Base-by-base conservation (phyloP, 192 early-diverging fungal species). In the Bifiguratus adelaidae region DNA sequence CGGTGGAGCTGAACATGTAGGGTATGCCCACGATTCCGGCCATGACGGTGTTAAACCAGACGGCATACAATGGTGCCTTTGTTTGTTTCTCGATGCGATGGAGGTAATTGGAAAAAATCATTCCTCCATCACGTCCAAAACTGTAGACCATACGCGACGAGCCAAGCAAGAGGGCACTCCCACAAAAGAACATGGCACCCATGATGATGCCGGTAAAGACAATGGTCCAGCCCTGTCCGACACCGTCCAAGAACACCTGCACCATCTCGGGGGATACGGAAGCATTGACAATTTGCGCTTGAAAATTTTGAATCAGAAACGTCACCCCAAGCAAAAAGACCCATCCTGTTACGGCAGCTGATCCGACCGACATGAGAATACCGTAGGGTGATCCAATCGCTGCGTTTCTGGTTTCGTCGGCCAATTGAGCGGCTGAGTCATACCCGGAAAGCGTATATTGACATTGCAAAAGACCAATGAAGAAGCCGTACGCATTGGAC, bases 371-470 rank as follows among this genome's bases (percentile, higher is more conserved):
- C 7, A 69, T 52, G 7, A 77, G 59, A 41, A 77, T 77, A 3
- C 74, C 74, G 44, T 48, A 53, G 3, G 74, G 70, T 6, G 68
- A 68, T 0, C 61, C 65, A 7, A 41, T 25, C n/a, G 62, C 51
- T 15, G 74, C 71, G 35, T 65, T 56, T 16, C 54, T 52, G 8
- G 74, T 77, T 30, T 77, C 74, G 30, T 77, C 74, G 3, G 68
- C 66, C 72, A 74, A 58, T 30, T 64, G 61, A 4, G 61, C 61
- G 6, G 61, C 61, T 21, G 55, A 52, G 25, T 73, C 74, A 44
- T 68, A 77, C 28, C 74, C 74, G 2, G 74, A 77, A 15, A 77
- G 58, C 5, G 74, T 77, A 49, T 74, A 77, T 46, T 71, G 71
- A 24, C 63, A 71, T 37, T 68, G 67, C 2, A 77, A 47, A 4